Evolutionary conservation across 1,284 basidiomycete genomes (phyloP).

Genomic region (Heterobasidion annosum): DNA sequence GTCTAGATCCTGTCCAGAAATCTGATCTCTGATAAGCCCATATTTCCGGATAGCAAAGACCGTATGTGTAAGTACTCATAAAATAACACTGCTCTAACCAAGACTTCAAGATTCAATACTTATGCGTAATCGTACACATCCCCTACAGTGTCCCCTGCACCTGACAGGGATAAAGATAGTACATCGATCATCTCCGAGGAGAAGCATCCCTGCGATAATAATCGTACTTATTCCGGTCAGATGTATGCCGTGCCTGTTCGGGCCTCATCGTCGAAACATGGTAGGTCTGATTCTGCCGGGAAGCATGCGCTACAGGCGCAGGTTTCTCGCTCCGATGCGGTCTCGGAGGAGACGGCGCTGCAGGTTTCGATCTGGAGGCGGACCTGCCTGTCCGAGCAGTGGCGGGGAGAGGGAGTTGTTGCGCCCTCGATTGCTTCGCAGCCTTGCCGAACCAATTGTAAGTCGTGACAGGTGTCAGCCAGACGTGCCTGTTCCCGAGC

Average conservation of each 20-base stretch:
- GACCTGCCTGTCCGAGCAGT: constrained; percentile 22
- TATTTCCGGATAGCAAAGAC: no score
- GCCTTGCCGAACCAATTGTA: constrained; percentile 59
- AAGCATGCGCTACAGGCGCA: constrained; percentile 2
- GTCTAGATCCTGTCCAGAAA: no score
- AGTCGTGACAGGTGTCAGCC: constrained; percentile 62
- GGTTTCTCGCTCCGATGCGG: constrained; percentile 9
- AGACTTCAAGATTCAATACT: background rate
- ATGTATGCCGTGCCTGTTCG: constrained; percentile 3
- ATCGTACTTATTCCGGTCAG: constrained; percentile 9
- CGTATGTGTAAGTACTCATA: no score
- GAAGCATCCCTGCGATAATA: constrained; percentile 31
- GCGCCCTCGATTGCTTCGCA: constrained; percentile 20
- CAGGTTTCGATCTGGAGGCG: constrained; percentile 3
- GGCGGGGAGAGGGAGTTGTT: constrained; percentile 23
- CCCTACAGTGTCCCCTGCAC: background rate
- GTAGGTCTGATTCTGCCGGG: constrained; percentile 7
- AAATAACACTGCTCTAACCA: background rate
- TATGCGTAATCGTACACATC: background rate
- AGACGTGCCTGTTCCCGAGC: constrained; percentile 61
- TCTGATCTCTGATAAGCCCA: no score
- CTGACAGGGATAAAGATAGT: background rate
- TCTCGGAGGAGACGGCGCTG: background rate
- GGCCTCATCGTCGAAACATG: constrained; percentile 3
- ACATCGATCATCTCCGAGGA: constrained; percentile 24